Base-by-base conservation (phyloP, 805 yeast species). In the Nakazawaea wyomingensis region DNA sequence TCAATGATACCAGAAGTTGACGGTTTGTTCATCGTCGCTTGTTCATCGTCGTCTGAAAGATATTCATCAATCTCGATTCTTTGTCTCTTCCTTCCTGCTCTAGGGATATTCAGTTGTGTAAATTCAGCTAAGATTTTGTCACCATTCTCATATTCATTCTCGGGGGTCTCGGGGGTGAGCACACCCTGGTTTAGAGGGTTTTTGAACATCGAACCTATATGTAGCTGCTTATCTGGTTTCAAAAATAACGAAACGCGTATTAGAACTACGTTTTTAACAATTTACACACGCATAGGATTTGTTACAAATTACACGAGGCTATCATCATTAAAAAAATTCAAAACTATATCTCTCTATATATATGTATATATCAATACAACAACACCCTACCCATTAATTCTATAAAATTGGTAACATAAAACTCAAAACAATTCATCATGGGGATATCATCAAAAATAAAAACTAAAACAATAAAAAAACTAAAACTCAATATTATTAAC, bases 1-100 rank as follows among this genome's bases (percentile, higher is more conserved):
- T 76, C 74, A 33, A 90, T 81, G 33, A 78, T 78, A 9, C 96
- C 97, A 1, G 93, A 78, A 22, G 56, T 54, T 0, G 78, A 60
- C 2, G 69, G 66, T 2, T 13, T 18, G 10, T 24, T 31, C 9
- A 26, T 18, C 10, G 6, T 3, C 3, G n/a, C 35, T 16, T 39
- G 21, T 9, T 29, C 27, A 4, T 39, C 42, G 4, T 31, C 42
- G 14, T 38, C 41, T 30, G 32, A 29, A 18, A 29, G 34, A n/a
- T 21, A 5, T 9, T 11, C 21, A 13, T 27, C 34, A 4, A 24
- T 20, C 16, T 37, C 37, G 18, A 43, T 43, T 20, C 41, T 22
- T 27, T 43, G 41, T 17, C 45, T 30, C 31, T 43, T 43, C 11
- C 37, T 37, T 16, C 27, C 29, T 10, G 6, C 28, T 21, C 26